Evolutionary conservation across 768 basidiomycete species (phyloP).

Genomic region (Lactarius hengduanensis): DNA sequence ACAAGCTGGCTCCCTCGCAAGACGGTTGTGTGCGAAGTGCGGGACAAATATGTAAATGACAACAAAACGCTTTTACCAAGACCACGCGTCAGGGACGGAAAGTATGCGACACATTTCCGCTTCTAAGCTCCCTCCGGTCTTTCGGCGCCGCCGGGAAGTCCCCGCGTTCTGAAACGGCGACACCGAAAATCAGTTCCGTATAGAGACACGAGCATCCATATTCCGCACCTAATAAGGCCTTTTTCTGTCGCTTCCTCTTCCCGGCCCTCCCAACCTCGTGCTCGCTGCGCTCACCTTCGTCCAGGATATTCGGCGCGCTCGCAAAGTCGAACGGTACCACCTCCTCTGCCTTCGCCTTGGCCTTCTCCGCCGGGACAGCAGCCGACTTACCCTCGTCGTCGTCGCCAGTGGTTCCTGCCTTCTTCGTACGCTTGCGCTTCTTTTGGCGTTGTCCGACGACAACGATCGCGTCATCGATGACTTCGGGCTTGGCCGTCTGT

Average conservation of each 20-base stretch:
- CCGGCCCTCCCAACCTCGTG: constrained; percentile 37
- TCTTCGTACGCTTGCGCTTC: constrained; percentile 60
- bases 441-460: constrained; percentile 68
- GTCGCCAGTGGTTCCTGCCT: constrained; percentile 29
- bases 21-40: no score
- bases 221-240: constrained; percentile 26
- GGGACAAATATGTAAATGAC: not conserved
- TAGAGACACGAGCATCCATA: not conserved
- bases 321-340: constrained; percentile 63
- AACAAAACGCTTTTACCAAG: not conserved
- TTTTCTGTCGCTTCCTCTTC: constrained; percentile 41
- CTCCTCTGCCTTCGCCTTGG: constrained; percentile 33
- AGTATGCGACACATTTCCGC: constrained; percentile 38
- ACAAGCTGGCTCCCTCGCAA: no score
- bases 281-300: constrained; percentile 43
- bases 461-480: constrained; percentile 63
- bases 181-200: not conserved
- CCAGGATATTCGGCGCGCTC: constrained; percentile 67
- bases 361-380: constrained; percentile 20
- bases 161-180: constrained; percentile 30
- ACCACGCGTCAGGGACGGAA: constrained; percentile 28
- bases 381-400: constrained; percentile 14
- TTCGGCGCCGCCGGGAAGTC: constrained; percentile 36
- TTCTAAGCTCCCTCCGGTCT: constrained; percentile 36
- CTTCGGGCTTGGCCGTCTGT: constrained; percentile 32